Base-by-base conservation (phyloP, 2,329 filamentous ascomycete genomes). In the Pseudodiploospora longispora region DNA sequence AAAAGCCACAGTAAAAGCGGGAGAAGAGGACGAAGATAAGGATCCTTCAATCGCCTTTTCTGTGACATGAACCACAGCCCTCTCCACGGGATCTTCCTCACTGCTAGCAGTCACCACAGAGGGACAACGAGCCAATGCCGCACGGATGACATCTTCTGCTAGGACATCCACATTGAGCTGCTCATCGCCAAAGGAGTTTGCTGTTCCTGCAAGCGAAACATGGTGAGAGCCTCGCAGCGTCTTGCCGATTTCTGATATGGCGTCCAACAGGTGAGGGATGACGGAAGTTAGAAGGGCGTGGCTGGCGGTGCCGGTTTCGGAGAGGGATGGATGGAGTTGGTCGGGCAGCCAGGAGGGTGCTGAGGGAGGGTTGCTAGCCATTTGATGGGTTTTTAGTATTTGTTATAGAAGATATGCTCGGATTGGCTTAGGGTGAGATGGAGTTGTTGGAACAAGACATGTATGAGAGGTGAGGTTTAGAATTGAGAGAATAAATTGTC, bases 71-170 rank as follows among this genome's bases (percentile, higher is more conserved):
- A 48, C 35, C 42, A 62, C 50, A 32, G 58, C 27, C 47, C 59
- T 59, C 58, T 80, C 77, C 1, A 76, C 55, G 0, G 77, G 77
- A 41, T 81, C 77, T 54, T 82, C 78, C 55, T 82, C 78, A 56
- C 76, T 78, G 59, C 72, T 78, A 1, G 75, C 75, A 0, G 72
- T 71, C 9, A 61, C 60, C 2, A 78, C 67, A 1, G 67, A 57
- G 0, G 70, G 62, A 37, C 72, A 76, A 1, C 49, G 45, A 0
- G 64, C 62, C 4, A 78, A 61, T 0, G 65, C 63, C 0, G 56
- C 55, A 12, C 76, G 70, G 36, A 80, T 61, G 36, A 69, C 55
- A 0, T 63, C 57, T 54, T 80, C 76, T 2, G 74, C 66, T 3
- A 64, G 45, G 1, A 80, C 69, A 50, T 80, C 76, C 38, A 79